Base-by-base conservation (phyloP, 176 grass and related monocot species). In the Elaeis guineensis region DNA sequence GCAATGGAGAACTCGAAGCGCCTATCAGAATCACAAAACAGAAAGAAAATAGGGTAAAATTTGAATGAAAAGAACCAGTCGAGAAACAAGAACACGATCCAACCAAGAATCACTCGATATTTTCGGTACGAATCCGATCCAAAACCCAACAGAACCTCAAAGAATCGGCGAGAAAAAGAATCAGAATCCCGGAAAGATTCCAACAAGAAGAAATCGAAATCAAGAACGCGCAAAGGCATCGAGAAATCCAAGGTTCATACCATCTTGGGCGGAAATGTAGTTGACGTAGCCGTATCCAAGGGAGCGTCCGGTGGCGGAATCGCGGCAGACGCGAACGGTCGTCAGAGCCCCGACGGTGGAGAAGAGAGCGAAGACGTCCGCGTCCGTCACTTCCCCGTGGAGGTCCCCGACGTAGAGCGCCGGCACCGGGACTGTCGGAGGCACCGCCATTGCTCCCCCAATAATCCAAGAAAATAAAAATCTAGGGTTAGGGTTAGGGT, bases 381-480 rank as follows among this genome's bases (percentile, higher is more conserved):
- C 63, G 4, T 90, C 87, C 54, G 18, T 28, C 12, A 79, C 76
- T 59, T 49, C 70, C 25, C 67, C 75, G 30, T 76, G 67, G 20
- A 90, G 69, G 78, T 90, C 87, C 25, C 87, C 82, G 5, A 90
- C 79, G 64, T 90, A 86, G 24, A 90, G 76, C 26, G 82, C 82
- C 21, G 75, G 75, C 16, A 78, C 77, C 3, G 52, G 35, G 2
- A 14, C 5, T 21, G 6, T 44, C 35, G 8, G 9, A 44, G 35
- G 9, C 74, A 19, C 39, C 14, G 21, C 21, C 21, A 17, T 1
- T n/a, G 22, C 2, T 25, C 14, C 32, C 64, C 17, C 25, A 17
- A 16, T 21, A 16, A 59, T 12, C 25, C 24, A 16, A 24, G 5
- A 16, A 16, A 25, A 4, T 16, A 17, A 21, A 26, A 4, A 29